A percentile compares a stretch with the other conserved stretches of the same genome.
Evolutionary conservation across 2,329 filamentous ascomycete species (phyloP).

Genomic region (Exophiala mesophila): DNA sequence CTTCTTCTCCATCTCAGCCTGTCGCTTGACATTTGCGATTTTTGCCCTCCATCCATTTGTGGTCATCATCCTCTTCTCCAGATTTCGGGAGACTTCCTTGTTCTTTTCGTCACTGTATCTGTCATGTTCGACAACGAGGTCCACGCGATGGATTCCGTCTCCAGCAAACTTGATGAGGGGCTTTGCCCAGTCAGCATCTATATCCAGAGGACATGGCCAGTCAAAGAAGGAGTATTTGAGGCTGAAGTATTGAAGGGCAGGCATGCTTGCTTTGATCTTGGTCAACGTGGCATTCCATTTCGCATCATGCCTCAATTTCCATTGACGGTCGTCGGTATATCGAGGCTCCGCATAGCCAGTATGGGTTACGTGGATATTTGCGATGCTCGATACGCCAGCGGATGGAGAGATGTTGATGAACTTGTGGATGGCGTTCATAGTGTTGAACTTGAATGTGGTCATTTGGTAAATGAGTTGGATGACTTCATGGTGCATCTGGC

Average conservation of each 20-base stretch:
- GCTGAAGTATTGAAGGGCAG: conserved; percentile 13
- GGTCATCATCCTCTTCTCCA: conserved; percentile 25
- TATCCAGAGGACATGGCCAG: conserved; percentile 24
- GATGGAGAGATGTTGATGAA: conserved; percentile 35
- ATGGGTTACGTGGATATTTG: conserved; percentile 21
- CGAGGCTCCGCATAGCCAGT: conserved; percentile 24
- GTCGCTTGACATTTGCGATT: conserved; percentile 9
- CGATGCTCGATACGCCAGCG: conserved; percentile 41
- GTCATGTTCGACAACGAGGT: conserved; percentile 18
- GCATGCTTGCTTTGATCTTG: conserved; percentile 16
- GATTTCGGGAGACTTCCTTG: conserved; percentile 8
- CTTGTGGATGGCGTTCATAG: conserved; percentile 34
- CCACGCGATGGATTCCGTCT: conserved; percentile 18
- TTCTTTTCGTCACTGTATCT: conserved; percentile 16
- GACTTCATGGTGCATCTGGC: conserved; percentile 24
- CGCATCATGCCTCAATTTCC: conserved; percentile 23
- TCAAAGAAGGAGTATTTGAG: conserved; percentile 21
- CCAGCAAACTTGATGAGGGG: conserved; percentile 16
- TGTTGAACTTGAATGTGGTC: conserved; percentile 26
- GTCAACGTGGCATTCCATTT: conserved; percentile 19
- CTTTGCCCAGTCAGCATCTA: conserved; percentile 15
- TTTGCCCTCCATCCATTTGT: conserved; percentile 19
- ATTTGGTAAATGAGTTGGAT: conserved; percentile 22
- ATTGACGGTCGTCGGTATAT: conserved; percentile 17
- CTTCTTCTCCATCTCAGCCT: conserved; percentile 16